Evolutionary conservation across 345 rosid species (phyloP).

Genomic region (Syzygium oleosum): DNA sequence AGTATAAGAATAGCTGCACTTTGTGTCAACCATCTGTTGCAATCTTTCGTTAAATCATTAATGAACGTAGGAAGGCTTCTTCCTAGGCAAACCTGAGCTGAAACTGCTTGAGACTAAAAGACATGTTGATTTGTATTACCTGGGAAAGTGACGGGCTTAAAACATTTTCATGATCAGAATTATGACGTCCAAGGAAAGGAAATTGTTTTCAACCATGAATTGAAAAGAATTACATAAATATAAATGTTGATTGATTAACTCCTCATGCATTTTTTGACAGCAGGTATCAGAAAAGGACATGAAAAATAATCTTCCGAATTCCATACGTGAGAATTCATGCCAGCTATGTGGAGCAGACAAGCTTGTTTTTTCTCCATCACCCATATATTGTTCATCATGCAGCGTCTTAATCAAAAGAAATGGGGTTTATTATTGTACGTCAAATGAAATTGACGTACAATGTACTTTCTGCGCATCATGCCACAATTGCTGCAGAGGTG

Average conservation of each 20-base stretch:
- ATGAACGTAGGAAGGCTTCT: not conserved
- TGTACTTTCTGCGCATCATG: conserved; percentile 75
- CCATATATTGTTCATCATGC: conserved; percentile 81
- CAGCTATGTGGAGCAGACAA: conserved; percentile 86
- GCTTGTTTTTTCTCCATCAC: conserved; percentile 86
- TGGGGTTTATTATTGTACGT: conserved; percentile 55
- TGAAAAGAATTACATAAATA: not conserved
- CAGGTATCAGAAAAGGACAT: not conserved
- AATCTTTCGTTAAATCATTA: too few species aligned
- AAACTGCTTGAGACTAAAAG: not conserved
- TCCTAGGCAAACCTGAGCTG: not conserved
- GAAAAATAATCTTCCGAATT: not conserved
- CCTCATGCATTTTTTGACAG: not conserved
- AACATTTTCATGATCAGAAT: not conserved
- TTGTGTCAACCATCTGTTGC: not conserved
- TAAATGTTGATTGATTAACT: not conserved
- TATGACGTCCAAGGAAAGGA: not conserved
- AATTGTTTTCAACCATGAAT: not conserved
- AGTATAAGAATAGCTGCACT: not conserved
- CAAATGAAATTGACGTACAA: conserved; percentile 66
- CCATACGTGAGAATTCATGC: conserved; percentile 64
- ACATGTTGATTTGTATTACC: not conserved
- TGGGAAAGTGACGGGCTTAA: not conserved
- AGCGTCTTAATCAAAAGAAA: conserved; percentile 77
- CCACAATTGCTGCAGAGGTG: conserved; percentile 75